A percentile compares a stretch with the other conserved stretches of the same genome.
These are phyloP conservation scores for Cornus kousa DNA, from an alignment of 148 eudicot species.

Conservation along the genomic window DNA sequence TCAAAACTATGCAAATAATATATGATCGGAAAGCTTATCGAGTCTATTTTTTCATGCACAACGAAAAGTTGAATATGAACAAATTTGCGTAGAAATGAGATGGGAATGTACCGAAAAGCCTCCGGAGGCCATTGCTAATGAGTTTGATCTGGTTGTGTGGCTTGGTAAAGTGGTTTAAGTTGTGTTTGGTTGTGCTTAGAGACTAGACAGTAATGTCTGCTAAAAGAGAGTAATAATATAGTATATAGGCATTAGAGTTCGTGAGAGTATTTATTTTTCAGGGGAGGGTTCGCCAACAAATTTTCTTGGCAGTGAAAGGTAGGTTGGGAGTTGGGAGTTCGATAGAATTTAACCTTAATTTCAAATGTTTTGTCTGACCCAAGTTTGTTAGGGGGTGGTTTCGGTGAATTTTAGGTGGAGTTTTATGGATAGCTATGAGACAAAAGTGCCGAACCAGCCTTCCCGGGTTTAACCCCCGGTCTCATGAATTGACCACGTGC, in stretches of 20 bases:
- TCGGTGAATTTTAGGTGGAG: too few species aligned
- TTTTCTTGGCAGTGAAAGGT: neutral
- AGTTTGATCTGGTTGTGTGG: neutral
- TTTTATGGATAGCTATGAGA: too few species aligned
- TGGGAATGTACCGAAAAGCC: neutral
- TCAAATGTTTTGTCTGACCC: neutral
- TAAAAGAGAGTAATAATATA: neutral
- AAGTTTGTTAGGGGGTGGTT: neutral
- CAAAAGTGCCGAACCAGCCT: too few species aligned
- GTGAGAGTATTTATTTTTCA: neutral
- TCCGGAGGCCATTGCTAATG: neutral
- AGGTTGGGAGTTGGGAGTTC: neutral
- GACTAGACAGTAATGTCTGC: neutral
- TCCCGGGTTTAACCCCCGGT: too few species aligned
- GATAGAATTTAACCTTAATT: neutral
- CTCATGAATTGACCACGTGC: too few species aligned
- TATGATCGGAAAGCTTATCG: too few species aligned
- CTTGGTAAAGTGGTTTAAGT: neutral
- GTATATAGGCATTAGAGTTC: neutral
- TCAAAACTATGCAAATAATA: too few species aligned
- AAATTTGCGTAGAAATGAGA: too few species aligned
- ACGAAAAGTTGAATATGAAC: too few species aligned
- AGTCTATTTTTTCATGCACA: too few species aligned
- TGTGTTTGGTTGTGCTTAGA: too few species aligned
- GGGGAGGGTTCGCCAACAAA: neutral